These are phyloP conservation scores for Microdochium bolleyi DNA, from an alignment of 2,329 filamentous ascomycete genomes.

Conservation along the genomic window DNA sequence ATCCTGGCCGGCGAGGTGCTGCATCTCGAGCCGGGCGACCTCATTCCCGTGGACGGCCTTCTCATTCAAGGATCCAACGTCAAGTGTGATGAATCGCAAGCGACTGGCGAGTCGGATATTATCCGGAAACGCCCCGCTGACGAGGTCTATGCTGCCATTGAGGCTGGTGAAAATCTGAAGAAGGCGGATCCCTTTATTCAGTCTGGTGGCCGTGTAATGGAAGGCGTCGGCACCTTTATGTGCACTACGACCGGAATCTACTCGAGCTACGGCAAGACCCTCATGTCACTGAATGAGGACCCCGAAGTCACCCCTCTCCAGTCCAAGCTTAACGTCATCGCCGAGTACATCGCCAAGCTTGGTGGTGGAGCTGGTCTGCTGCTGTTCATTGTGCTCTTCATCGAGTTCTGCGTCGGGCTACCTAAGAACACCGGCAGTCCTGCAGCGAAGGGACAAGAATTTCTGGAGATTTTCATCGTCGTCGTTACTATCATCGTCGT, in stretches of 20 bases:
- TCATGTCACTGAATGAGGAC: conserved; percentile 66
- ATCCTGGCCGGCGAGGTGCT: conserved; percentile 63
- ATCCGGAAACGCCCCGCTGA: conserved; percentile 61
- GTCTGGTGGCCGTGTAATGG: conserved; percentile 71
- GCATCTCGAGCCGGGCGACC: conserved; percentile 66
- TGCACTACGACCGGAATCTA: conserved; percentile 66
- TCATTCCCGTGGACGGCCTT: conserved; percentile 67
- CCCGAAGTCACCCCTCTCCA: conserved; percentile 71
- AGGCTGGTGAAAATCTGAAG: conserved; percentile 55
- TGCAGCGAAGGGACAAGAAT: conserved; percentile 70
- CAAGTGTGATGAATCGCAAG: conserved; percentile 71
- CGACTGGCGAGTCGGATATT: conserved; percentile 72
- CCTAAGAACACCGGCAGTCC: conserved; percentile 43
- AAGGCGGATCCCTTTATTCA: conserved; percentile 82
- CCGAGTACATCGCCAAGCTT: conserved; percentile 70
- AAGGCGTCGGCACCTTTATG: conserved; percentile 68
- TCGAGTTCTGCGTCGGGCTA: conserved; percentile 72
- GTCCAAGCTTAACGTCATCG: conserved; percentile 66
- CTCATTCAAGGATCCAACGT: conserved; percentile 66
- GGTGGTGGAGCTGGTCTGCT: conserved; percentile 70
- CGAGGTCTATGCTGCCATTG: conserved; percentile 62
- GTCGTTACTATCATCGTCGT: conserved; percentile 76
- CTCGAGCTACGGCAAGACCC: conserved; percentile 67
- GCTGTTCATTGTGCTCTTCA: conserved; percentile 78
- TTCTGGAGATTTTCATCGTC: conserved; percentile 69